These are phyloP conservation scores for Aquilaria agallochum DNA, from an alignment of 441 rosid species.

Conservation along the genomic window DNA sequence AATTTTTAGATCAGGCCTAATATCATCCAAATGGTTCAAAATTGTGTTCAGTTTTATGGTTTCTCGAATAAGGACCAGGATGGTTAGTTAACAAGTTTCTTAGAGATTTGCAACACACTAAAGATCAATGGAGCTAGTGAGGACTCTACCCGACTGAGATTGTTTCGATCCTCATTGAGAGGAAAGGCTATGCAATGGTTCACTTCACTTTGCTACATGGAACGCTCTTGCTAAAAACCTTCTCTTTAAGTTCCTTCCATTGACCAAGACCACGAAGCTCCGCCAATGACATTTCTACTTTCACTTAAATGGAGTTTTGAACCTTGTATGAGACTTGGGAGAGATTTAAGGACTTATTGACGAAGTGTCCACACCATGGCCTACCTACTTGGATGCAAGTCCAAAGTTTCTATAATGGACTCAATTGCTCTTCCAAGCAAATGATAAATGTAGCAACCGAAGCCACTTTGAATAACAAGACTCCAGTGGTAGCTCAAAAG, in stretches of 20 bases:
- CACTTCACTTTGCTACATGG: not conserved
- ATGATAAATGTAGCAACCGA: not conserved
- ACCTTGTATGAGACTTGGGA: constrained; percentile 3
- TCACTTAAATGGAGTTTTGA: not conserved
- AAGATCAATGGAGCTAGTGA: not conserved
- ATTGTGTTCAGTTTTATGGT: not conserved
- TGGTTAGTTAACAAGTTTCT: not conserved
- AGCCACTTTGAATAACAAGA: constrained; percentile 1
- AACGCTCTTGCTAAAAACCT: not conserved
- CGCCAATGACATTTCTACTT: not conserved
- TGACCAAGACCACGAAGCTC: not conserved
- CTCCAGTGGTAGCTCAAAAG: not conserved
- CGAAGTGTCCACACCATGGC: constrained; percentile 5
- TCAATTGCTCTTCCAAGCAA: not conserved
- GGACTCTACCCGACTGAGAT: not conserved
- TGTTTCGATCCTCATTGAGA: not conserved
- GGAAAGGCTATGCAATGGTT: constrained; percentile 1
- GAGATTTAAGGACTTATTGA: not conserved
- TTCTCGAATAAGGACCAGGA: not conserved
- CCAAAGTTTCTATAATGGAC: constrained; percentile 10
- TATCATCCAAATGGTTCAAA: not conserved
- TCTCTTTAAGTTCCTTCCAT: not conserved
- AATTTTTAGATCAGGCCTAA: not conserved
- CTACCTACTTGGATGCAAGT: not conserved
- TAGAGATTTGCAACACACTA: not conserved